Base-by-base conservation (phyloP, 139 green algal genomes). In the Picochlorum sp. region DNA sequence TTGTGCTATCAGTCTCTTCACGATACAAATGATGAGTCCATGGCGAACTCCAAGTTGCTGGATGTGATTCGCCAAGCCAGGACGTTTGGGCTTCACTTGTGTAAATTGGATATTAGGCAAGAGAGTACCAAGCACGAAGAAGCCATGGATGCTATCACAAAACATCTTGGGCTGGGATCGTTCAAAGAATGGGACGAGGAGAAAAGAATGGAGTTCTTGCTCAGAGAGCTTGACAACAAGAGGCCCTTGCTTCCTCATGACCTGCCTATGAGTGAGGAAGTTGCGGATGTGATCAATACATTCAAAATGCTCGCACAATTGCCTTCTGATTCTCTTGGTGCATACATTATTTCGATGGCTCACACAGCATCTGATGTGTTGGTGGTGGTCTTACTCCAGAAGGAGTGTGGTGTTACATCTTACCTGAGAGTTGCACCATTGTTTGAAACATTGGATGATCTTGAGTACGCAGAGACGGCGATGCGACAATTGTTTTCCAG, bases 301-400 rank as follows among this genome's bases (percentile, higher is more conserved):
- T 88, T 92, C 74, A 74, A 75, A 49, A 78, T 85, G 74, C 65
- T 79, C 11, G 69, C 75, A 9, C 47, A 78, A 62, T 68, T 83
- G 50, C 81, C 79, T n/a, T 5, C 28, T 2, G 74, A 76, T 62
- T 85, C 68, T 20, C 79, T 98, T 45, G 91, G 86, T 4, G 88
- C 91, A 1, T 98, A 98, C 70, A 89, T 98, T 52, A 97, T 98
- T 78, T 87, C 72, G 66, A 98, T 97, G 93, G 78, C 87, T 45
- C 81, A 79, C 60, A 68, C 65, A 28, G 81, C 93, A 34, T 86
- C 67, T 21, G 92, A 98, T 69, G 90, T 98, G 41, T 80, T 98
- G 60, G 82, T 83, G 15, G 93, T 98, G 60, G 83, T 94, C 71
- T 87, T 98, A 66, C 81, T 98, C 65, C 88, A 97, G 82, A 80